These are phyloP conservation scores for Massarina eburnea DNA, from an alignment of 2,329 filamentous ascomycete genomes.

Conservation along the genomic window DNA sequence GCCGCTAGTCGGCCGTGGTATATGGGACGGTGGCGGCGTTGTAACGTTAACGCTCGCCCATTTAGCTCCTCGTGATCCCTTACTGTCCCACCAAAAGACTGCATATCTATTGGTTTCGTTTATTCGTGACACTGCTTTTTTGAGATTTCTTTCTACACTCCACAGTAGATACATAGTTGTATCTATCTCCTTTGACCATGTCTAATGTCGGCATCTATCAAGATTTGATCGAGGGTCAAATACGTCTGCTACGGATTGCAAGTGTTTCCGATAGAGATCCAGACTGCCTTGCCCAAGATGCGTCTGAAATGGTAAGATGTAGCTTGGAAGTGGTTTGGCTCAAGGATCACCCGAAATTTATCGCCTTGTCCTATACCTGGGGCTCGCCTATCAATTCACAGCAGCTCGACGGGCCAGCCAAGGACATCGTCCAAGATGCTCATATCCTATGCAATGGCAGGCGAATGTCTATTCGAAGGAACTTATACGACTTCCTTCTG, in stretches of 20 bases:
- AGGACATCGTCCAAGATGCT: background rate
- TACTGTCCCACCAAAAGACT: too few species aligned
- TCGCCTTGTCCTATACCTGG: constrained; percentile 23
- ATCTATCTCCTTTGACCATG: too few species aligned
- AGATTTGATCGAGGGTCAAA: constrained; percentile 3
- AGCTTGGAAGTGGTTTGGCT: constrained; percentile 8
- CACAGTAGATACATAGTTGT: too few species aligned
- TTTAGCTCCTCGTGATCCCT: too few species aligned
- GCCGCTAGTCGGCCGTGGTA: too few species aligned
- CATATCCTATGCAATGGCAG: constrained; percentile 13
- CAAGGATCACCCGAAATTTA: constrained; percentile 6
- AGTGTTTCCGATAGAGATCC: background rate
- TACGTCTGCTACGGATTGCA: constrained; percentile 13
- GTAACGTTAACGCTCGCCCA: too few species aligned
- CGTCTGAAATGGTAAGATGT: constrained; percentile 8
- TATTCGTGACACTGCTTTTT: too few species aligned
- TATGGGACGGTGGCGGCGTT: too few species aligned
- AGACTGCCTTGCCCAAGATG: too few species aligned
- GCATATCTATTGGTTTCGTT: too few species aligned
- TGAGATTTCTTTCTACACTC: too few species aligned
- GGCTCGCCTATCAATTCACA: constrained; percentile 7
- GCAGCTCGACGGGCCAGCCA: background rate
- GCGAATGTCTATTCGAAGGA: constrained; percentile 6
- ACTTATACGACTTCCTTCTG: constrained; percentile 17
- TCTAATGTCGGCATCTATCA: background rate